A percentile compares a stretch with the other conserved stretches of the same genome.
Conservation (phyloP, 2,329 filamentous ascomycete species). For the Phyllosticta citrichinensis region DNA sequence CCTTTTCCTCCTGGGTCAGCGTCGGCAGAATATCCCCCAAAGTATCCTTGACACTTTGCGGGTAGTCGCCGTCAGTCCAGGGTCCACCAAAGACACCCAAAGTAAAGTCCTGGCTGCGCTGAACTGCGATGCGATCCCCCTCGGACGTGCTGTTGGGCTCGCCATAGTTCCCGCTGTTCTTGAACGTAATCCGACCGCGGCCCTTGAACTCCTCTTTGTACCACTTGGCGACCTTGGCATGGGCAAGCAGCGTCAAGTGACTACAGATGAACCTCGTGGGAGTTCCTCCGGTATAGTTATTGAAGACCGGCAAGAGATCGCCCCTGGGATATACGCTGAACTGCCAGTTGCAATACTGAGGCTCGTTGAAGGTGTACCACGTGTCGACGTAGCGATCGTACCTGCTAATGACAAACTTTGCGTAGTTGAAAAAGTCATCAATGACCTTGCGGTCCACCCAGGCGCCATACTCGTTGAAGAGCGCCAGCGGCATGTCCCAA, state of each 20-base stretch:
- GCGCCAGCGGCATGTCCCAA: constrained; percentile 33
- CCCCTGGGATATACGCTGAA: constrained; percentile 36
- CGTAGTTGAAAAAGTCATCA: constrained; percentile 34
- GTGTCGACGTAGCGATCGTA: constrained; percentile 32
- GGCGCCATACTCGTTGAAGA: constrained; percentile 33
- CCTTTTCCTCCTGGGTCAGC: constrained; percentile 30
- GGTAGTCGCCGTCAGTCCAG: constrained; percentile 38
- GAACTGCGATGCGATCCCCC: constrained; percentile 26
- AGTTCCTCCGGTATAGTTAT: constrained; percentile 30
- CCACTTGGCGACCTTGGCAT: constrained; percentile 35
- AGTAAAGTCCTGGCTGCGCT: constrained; percentile 33
- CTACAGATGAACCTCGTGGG: constrained; percentile 35
- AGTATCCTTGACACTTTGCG: constrained; percentile 28
- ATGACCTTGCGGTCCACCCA: constrained; percentile 31
- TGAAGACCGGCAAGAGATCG: constrained; percentile 36
- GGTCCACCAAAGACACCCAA: constrained; percentile 37
- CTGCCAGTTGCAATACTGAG: constrained; percentile 41
- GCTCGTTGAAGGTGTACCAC: constrained; percentile 34
- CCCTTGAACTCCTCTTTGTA: constrained; percentile 38
- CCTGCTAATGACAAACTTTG: constrained; percentile 32
- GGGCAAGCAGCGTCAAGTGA: constrained; percentile 34
- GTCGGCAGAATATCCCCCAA: constrained; percentile 30
- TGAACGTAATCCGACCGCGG: constrained; percentile 32
- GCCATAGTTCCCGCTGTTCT: constrained; percentile 34
- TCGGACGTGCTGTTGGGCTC: constrained; percentile 27